These are phyloP conservation scores for Parastagonospora nodorum DNA, from an alignment of 2,329 filamentous ascomycete genomes.

Conservation along the genomic window DNA sequence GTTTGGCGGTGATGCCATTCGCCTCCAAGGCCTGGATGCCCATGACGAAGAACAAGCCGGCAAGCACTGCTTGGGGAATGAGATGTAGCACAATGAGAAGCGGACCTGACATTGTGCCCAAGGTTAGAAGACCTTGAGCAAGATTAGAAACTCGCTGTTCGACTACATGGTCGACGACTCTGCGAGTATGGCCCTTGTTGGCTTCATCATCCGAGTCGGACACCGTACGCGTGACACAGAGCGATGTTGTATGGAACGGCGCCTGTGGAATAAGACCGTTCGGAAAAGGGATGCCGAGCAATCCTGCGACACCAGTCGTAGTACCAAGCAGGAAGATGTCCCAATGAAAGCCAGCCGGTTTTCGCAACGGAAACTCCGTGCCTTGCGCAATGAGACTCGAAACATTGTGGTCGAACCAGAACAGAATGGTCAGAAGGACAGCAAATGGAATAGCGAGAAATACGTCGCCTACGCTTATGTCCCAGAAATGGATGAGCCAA, in stretches of 20 bases:
- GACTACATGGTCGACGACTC: slow-evolving; percentile 55
- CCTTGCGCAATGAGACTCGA: slow-evolving; percentile 63
- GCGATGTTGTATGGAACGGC: slow-evolving; percentile 62
- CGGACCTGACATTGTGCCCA: slow-evolving; percentile 63
- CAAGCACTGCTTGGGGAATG: slow-evolving; percentile 60
- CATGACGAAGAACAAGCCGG: slow-evolving; percentile 64
- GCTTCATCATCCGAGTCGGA: slow-evolving; percentile 48
- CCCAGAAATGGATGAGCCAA: slow-evolving; percentile 85
- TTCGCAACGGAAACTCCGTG: slow-evolving; percentile 60
- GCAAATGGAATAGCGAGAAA: slow-evolving; percentile 90
- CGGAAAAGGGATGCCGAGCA: slow-evolving; percentile 62
- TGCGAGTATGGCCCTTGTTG: slow-evolving; percentile 49
- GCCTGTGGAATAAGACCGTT: slow-evolving; percentile 66
- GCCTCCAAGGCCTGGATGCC: slow-evolving; percentile 58
- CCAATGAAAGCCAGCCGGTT: slow-evolving; percentile 66
- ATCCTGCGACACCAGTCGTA: slow-evolving; percentile 60
- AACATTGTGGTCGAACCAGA: slow-evolving; percentile 86
- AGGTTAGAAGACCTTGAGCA: slow-evolving; percentile 58
- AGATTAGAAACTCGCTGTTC: slow-evolving; percentile 64
- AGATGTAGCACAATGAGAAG: slow-evolving; percentile 59
- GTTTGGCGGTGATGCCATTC: slow-evolving; percentile 59
- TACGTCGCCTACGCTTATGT: slow-evolving; percentile 71
- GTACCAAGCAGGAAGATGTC: slow-evolving; percentile 63
- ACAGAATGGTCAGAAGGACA: slow-evolving; percentile 78
- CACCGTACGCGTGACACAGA: slow-evolving; percentile 50